Conservation (phyloP, 352 stramenopile genomes). For the Phytophthora citrophthora region DNA sequence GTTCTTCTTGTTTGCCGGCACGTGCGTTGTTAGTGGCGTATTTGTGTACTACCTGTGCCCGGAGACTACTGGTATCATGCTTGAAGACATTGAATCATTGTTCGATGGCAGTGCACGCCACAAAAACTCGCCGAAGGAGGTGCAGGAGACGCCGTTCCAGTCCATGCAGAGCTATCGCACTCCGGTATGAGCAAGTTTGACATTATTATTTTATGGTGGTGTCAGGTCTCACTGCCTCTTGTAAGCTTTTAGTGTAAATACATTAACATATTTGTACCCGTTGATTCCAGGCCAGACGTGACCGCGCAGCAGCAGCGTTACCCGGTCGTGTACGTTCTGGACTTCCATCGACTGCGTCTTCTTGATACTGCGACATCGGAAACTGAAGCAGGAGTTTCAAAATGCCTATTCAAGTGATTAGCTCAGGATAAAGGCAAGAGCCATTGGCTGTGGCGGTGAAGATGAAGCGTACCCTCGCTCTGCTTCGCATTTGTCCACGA, state of each 20-base stretch:
- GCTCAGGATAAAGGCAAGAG: constrained; percentile 40
- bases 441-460: constrained; percentile 29
- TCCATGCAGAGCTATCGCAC: constrained; percentile 28
- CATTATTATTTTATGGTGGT: constrained; percentile 32
- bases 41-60: constrained; percentile 60
- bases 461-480: constrained; percentile 8
- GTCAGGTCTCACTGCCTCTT: constrained; percentile 6
- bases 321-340: constrained; percentile 1
- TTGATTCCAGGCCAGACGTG: constrained; percentile 8
- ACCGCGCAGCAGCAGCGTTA: constrained; percentile 8
- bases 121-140: constrained; percentile 41
- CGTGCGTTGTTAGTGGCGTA: constrained; percentile 45
- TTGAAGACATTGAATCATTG: constrained; percentile 67
- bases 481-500: background rate
- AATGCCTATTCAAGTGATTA: constrained; percentile 24
- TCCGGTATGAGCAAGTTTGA: constrained; percentile 22
- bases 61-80: constrained; percentile 54
- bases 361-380: background rate
- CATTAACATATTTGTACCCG: constrained; percentile 21
- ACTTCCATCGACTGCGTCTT: background rate
- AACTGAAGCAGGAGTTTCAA: constrained; percentile 18
- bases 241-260: constrained; percentile 37
- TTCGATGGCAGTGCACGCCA: constrained; percentile 45
- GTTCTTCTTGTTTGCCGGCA: constrained; percentile 61
- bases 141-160: constrained; percentile 40